These are phyloP conservation scores for Meira miltonrushii DNA, from an alignment of 1,284 basidiomycete species.

Conservation along the genomic window DNA sequence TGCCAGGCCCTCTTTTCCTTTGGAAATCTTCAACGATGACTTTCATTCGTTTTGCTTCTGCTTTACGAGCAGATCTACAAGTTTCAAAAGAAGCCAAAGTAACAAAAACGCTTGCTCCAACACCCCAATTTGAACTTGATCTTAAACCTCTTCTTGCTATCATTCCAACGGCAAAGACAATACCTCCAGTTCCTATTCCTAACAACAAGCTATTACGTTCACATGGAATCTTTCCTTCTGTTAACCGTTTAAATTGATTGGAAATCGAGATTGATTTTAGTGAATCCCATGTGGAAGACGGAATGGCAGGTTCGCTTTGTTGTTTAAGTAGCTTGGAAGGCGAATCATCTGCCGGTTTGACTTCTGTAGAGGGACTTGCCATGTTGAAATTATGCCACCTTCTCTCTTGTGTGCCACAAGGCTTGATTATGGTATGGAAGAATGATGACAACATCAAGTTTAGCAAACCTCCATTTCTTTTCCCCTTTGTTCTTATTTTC, in stretches of 20 bases:
- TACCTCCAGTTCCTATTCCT: not conserved
- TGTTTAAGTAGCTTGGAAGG: no score
- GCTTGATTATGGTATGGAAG: no score
- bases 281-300: not conserved
- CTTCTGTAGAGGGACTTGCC: no score
- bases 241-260: not conserved
- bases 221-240: conserved; percentile 3
- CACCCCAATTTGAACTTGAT: conserved; percentile 8
- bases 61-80: not conserved
- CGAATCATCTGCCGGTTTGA: no score
- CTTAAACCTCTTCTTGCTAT: conserved; percentile 2
- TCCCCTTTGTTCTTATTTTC: no score
- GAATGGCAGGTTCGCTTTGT: no score
- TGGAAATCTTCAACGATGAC: conserved; percentile 3
- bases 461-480: no score
- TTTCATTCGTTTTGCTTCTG: conserved; percentile 5
- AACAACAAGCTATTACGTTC: conserved; percentile 2
- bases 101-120: not conserved
- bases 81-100: not conserved
- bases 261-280: not conserved
- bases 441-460: no score
- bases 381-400: no score
- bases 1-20: not conserved
- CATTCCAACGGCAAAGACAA: not conserved
- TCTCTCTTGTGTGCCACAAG: no score